Conservation (phyloP, 2,329 filamentous ascomycete genomes). For the Helicocarpus griseus region DNA sequence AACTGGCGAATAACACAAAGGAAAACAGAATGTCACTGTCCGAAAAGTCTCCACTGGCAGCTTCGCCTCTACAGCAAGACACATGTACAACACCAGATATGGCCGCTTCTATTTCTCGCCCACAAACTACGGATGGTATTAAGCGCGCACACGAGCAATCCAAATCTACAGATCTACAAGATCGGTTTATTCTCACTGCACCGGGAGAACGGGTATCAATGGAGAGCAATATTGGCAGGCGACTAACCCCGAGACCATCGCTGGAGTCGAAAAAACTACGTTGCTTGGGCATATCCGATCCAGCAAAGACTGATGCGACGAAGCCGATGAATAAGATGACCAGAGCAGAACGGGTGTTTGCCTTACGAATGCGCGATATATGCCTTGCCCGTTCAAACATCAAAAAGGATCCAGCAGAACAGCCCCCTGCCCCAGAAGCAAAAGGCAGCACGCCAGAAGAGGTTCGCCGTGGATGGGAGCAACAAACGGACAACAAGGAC, state of each 20-base stretch:
- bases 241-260: neutral
- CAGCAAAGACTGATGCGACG: neutral
- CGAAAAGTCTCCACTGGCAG: neutral
- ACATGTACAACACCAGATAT: neutral
- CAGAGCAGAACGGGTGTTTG: conserved; percentile 19
- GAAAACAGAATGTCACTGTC: neutral
- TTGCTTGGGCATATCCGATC: conserved; percentile 3
- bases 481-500: neutral
- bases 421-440: neutral
- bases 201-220: neutral
- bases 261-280: neutral
- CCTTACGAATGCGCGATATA: conserved; percentile 21
- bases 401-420: conserved; percentile 8
- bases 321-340: conserved; percentile 11
- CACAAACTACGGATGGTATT: neutral
- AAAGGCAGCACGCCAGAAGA: neutral
- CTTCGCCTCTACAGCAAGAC: neutral
- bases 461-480: neutral
- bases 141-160: neutral
- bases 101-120: neutral
- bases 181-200: neutral
- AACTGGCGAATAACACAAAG: too few species aligned
- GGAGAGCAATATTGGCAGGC: neutral
- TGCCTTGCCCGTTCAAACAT: conserved; percentile 16
- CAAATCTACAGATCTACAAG: neutral